A percentile compares a stretch with the other conserved stretches of the same genome.
Conservation (phyloP, 371 early-diverging fungal species). For the Chytridium lagenaria region DNA sequence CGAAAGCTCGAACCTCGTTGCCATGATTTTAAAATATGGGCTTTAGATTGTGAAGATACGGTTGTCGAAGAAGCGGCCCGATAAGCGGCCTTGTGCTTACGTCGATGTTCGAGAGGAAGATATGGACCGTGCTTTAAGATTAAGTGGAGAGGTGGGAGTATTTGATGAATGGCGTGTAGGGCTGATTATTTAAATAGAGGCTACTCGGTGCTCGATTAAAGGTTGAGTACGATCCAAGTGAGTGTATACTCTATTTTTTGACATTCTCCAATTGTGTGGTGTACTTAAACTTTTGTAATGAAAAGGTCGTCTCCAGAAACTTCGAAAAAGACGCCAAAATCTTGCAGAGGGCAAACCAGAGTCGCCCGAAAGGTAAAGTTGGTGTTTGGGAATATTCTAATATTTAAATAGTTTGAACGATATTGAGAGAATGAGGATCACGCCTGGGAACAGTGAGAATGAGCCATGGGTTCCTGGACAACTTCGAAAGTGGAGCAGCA, state of each 20-base stretch:
- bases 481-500: slow-evolving; percentile 17
- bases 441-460: neutral
- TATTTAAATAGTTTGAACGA: neutral
- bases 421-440: neutral
- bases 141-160: slow-evolving; percentile 32
- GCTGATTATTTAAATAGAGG: slow-evolving; percentile 23
- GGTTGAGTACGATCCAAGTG: slow-evolving; percentile 41
- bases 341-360: neutral
- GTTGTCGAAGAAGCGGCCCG: slow-evolving; percentile 23
- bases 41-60: slow-evolving; percentile 8
- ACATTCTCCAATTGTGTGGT: neutral
- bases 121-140: slow-evolving; percentile 31
- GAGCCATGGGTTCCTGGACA: slow-evolving; percentile 14
- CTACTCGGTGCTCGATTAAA: slow-evolving; percentile 32
- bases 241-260: neutral
- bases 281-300: neutral
- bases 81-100: slow-evolving; percentile 38
- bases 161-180: neutral
- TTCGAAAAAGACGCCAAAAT: slow-evolving; percentile 8
- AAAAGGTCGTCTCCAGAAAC: slow-evolving; percentile 14
- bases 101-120: slow-evolving; percentile 33
- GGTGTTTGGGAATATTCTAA: neutral
- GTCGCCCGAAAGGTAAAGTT: neutral
- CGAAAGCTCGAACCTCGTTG: neutral
- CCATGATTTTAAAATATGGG: neutral